phyloP scores from a whole-genome alignment of 495 filamentous ascomycete species.

The Acidomyces sp. region DNA sequence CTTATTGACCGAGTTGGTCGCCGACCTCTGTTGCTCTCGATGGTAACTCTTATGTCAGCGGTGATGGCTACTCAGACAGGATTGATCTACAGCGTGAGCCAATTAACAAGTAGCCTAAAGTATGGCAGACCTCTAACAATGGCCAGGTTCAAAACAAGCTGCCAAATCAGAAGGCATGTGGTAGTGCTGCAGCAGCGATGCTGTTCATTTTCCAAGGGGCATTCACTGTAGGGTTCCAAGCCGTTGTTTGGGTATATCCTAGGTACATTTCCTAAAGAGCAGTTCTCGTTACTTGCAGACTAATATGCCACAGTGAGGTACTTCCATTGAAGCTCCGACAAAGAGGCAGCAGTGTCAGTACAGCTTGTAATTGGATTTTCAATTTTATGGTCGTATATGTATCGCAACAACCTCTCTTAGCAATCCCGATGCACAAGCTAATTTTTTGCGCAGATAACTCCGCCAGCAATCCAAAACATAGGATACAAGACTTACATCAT shows the following conservation, averaged over 20 bases:
- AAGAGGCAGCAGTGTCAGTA: neutral
- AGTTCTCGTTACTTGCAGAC: neutral
- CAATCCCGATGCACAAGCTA: neutral
- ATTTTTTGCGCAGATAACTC: slow-evolving; percentile 23
- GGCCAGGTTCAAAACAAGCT: slow-evolving; percentile 1
- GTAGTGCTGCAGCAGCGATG: slow-evolving; percentile 23
- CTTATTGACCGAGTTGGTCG: slow-evolving; percentile 22
- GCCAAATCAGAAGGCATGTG: slow-evolving; percentile 2
- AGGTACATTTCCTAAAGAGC: neutral
- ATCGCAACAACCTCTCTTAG: neutral
- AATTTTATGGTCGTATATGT: slow-evolving; percentile 8
- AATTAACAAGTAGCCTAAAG: no score
- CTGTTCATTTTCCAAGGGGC: slow-evolving; percentile 29
- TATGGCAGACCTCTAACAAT: no score
- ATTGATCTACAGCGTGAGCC: slow-evolving; percentile 1
- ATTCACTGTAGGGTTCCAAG: slow-evolving; percentile 27
- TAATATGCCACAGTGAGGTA: no score
- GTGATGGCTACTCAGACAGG: slow-evolving; percentile 17
- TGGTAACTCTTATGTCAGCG: slow-evolving; percentile 28
- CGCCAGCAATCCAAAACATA: slow-evolving; percentile 24
- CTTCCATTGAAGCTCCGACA: neutral
- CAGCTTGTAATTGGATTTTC: neutral
- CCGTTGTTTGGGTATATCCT: slow-evolving; percentile 9
- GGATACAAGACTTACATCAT: slow-evolving; percentile 26
- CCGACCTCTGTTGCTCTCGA: slow-evolving; percentile 23